Evolutionary conservation across 106 monocot species (phyloP).

Genomic region (Dendrobium catenatum): DNA sequence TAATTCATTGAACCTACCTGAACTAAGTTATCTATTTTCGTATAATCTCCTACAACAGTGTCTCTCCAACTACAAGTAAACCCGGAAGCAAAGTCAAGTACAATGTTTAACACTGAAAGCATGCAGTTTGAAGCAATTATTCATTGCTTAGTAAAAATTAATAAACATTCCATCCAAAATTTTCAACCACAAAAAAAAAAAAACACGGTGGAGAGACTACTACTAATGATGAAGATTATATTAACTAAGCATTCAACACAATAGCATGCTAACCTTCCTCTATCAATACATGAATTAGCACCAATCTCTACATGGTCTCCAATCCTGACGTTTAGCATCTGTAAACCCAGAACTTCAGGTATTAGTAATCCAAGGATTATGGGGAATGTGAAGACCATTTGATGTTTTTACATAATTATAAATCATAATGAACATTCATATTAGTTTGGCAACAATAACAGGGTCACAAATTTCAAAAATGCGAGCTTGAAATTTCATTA

Average conservation of each 20-base stretch:
- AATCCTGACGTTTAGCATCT: slow-evolving; percentile 75
- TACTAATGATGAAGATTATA: neutral
- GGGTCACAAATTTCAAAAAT: neutral
- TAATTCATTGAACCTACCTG: slow-evolving; percentile 36
- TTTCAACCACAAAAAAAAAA: neutral
- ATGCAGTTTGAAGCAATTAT: neutral
- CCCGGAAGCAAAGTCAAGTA: neutral
- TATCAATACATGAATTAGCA: slow-evolving; percentile 93
- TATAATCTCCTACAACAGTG: slow-evolving; percentile 74
- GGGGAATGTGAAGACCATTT: neutral
- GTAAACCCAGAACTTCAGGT: slow-evolving; percentile 1
- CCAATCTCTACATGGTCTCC: slow-evolving; percentile 88
- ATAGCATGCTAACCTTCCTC: slow-evolving; percentile 71
- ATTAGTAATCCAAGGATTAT: neutral
- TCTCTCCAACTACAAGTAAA: slow-evolving; percentile 82
- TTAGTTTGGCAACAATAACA: neutral
- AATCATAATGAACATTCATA: neutral
- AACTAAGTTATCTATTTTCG: slow-evolving; percentile 95
- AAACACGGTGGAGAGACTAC: neutral
- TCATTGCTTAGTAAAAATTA: neutral
- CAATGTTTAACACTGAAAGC: neutral
- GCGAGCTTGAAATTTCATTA: neutral
- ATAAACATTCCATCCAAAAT: neutral
- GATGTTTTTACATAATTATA: neutral
- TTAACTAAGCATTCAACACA: neutral